Conservation (phyloP, 2,329 filamentous ascomycete genomes). For the Endoconidiophora laricicola region DNA sequence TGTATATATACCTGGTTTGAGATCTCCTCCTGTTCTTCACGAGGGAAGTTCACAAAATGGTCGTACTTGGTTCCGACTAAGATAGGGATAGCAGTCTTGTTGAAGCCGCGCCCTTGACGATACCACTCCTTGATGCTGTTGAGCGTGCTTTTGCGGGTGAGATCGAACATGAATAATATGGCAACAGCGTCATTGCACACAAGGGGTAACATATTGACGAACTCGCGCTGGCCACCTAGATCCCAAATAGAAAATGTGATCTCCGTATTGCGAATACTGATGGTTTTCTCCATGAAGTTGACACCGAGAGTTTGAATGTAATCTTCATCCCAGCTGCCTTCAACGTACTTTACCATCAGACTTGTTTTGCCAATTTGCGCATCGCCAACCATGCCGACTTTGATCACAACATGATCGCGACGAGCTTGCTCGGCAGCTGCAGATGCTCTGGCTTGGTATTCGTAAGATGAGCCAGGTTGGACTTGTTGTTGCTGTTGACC, state of each 20-base stretch:
- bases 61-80: slow-evolving; percentile 97
- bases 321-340: slow-evolving; percentile 98
- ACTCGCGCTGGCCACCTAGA: slow-evolving; percentile 90
- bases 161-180: slow-evolving; percentile 98
- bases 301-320: slow-evolving; percentile 98
- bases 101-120: slow-evolving; percentile 89
- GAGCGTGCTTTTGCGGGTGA: slow-evolving; percentile 92
- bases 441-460: slow-evolving; percentile 17
- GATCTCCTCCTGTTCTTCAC: slow-evolving; percentile 96
- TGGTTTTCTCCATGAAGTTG: slow-evolving; percentile 99
- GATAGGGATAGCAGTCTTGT: slow-evolving; percentile 99
- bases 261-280: slow-evolving; percentile 96
- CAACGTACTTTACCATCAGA: slow-evolving; percentile 98
- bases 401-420: slow-evolving; percentile 77
- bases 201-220: slow-evolving; percentile 98
- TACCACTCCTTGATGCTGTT: slow-evolving; percentile 99
- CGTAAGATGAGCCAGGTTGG: slow-evolving; percentile 20
- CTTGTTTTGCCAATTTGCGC: slow-evolving; percentile 98
- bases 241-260: slow-evolving; percentile 99
- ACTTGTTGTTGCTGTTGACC: slow-evolving; percentile 27
- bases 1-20: slow-evolving; percentile 60
- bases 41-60: slow-evolving; percentile 96
- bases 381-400: slow-evolving; percentile 98
- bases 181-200: slow-evolving; percentile 98
- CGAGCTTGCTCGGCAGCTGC: slow-evolving; percentile 25